Conservation (phyloP, 208 protist species). For the Vickermania ingenoplastis region DNA sequence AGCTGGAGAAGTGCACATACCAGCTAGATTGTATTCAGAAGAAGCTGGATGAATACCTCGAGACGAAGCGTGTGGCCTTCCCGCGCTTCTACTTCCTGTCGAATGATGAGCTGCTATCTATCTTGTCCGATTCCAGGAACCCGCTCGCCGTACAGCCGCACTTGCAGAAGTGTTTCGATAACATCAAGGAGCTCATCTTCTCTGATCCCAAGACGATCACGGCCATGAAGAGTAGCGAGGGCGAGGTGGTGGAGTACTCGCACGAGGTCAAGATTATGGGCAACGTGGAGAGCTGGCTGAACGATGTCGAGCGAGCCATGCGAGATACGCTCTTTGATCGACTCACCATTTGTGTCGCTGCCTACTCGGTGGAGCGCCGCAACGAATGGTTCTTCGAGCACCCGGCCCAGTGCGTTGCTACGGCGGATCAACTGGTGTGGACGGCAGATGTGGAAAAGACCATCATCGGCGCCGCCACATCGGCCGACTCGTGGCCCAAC, state of each 20-base stretch:
- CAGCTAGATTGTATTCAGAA: conserved; percentile 93
- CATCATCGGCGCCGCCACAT: conserved; percentile 22
- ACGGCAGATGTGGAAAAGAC: conserved; percentile 81
- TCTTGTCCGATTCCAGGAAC: conserved; percentile 94
- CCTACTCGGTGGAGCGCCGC: conserved; percentile 45
- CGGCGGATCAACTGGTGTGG: conserved; percentile 87
- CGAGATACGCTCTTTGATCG: conserved; percentile 61
- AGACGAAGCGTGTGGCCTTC: conserved; percentile 93
- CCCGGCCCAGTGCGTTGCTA: conserved; percentile 87
- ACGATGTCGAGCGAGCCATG: conserved; percentile 89
- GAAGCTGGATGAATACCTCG: conserved; percentile 92
- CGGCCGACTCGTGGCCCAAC: conserved; percentile 20
- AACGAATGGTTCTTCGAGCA: conserved; percentile 88
- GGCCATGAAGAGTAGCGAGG: conserved; percentile 84
- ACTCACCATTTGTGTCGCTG: conserved; percentile 32
- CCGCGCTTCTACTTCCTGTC: conserved; percentile 97
- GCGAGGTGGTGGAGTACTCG: conserved; percentile 82
- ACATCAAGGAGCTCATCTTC: conserved; percentile 85
- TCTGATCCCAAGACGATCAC: conserved; percentile 63
- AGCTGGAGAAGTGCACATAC: conserved; percentile 77
- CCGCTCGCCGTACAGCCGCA: conserved; percentile 92
- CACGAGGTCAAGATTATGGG: conserved; percentile 75
- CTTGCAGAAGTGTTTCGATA: conserved; percentile 94
- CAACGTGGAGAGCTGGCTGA: conserved; percentile 93
- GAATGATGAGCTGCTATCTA: conserved; percentile 96